Evolutionary conservation across 345 rosid species (phyloP), one percentile per base, ranked within the genome.

Genomic region (Camelina sativa): DNA sequence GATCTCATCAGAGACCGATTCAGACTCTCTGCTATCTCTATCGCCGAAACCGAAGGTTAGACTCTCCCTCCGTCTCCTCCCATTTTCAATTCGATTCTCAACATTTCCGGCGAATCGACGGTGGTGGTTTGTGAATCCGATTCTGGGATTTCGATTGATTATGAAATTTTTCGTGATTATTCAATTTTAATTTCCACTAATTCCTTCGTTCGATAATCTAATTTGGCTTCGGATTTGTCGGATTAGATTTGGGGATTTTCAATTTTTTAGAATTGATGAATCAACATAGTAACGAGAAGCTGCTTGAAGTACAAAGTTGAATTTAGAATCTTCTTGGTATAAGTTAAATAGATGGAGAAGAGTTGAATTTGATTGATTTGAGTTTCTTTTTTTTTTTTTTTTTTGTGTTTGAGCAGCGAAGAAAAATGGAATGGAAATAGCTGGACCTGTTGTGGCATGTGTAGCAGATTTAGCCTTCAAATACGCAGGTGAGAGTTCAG

Each of bases 1-100:
- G 87, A 89, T 59, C 74, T 84, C 37, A 81, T 86, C n/a, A 82
- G 84, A 53, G 97, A 89, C 69, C 93, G 98, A 44, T 87, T 91
- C 69, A 81, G 96, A 57, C 91, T 94, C 82, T 81, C 93, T 32
- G 79, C 89, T 11, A 83, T 94, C 76, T 86, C 96, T 65, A 86
- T 91, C 53, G 91, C 92, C 71, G 88, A 91, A 82, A 53, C 86
- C 13, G 88, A 91, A 80, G 95, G 98, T 91, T 65, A 50, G 23
- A 11, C 52, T 56, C 79, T n/a, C 59, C 20, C 22, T 43, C 20
- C 22, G 43, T 40, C 62, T 37, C 62, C 35, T 48, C 34, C 17
- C 53, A 66, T 75, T 60, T 38, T 34, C 8, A 8, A 34, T 34
- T 75, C 17, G 54, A 50, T 60, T 40, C 48, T 56, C 43, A 3